Percentiles rank a stretch among this genome's conserved stretches.
Evolutionary conservation across 2,329 filamentous ascomycete species (phyloP).

Genomic region (Alternaria brassicicola): DNA sequence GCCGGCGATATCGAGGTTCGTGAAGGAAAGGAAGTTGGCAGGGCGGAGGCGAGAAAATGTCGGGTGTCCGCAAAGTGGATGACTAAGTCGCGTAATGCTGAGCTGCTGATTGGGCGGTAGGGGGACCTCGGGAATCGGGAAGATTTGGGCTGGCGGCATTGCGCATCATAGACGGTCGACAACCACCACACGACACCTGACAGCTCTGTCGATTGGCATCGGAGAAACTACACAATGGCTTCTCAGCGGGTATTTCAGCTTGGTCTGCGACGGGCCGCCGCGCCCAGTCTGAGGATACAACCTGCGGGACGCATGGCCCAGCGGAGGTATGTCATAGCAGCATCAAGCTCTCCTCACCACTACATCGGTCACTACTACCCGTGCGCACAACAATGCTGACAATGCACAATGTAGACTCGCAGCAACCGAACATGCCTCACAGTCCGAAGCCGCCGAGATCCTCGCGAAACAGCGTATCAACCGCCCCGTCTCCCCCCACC

Average conservation of each 20-base stretch:
- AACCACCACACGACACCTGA: constrained; percentile 35
- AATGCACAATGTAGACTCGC: constrained; percentile 48
- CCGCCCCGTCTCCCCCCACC: constrained; percentile 84
- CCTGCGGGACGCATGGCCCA: constrained; percentile 52
- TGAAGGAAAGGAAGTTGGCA: constrained; percentile 29
- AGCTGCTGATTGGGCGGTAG: constrained; percentile 35
- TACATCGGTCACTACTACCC: not conserved
- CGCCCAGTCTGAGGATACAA: constrained; percentile 51
- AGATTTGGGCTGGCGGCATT: constrained; percentile 21
- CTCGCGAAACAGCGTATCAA: constrained; percentile 80
- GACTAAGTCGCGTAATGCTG: constrained; percentile 32
- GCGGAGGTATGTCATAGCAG: constrained; percentile 53
- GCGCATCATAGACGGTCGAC: constrained; percentile 24
- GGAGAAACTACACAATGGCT: constrained; percentile 42
- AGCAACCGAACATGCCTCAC: constrained; percentile 64
- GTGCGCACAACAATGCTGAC: constrained; percentile 12
- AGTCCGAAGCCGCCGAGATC: constrained; percentile 64
- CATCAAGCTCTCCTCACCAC: constrained; percentile 4
- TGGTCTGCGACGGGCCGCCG: constrained; percentile 50
- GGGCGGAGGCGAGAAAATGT: constrained; percentile 40
- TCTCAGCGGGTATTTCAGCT: constrained; percentile 56
- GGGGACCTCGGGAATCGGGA: constrained; percentile 36
- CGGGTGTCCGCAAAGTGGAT: constrained; percentile 30
- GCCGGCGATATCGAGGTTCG: constrained; percentile 51
- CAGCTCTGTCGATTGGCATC: constrained; percentile 25